Percentiles rank a stretch among this genome's conserved stretches.
Conservation (phyloP, 2,329 filamentous ascomycete genomes). For the Boeremia lycopersici region DNA sequence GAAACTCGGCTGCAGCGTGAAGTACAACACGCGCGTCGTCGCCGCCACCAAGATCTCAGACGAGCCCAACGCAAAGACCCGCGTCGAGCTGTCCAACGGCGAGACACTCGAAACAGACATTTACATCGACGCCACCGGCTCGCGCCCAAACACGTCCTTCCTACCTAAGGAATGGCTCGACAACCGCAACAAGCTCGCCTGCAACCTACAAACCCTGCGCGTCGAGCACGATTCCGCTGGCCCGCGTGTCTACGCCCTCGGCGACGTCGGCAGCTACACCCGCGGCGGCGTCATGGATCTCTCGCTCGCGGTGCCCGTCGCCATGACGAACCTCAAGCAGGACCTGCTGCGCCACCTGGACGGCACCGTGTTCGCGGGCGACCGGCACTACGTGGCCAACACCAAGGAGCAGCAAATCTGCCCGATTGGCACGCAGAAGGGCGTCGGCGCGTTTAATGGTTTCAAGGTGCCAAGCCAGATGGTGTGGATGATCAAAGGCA, state of each 20-base stretch:
- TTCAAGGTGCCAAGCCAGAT: conserved; percentile 48
- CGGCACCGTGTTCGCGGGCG: conserved; percentile 33
- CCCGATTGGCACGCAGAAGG: conserved; percentile 46
- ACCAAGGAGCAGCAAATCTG: conserved; percentile 43
- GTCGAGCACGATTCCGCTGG: conserved; percentile 52
- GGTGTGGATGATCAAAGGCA: conserved; percentile 53
- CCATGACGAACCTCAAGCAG: conserved; percentile 54
- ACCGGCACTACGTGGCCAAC: conserved; percentile 42
- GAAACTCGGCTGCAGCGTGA: conserved; percentile 54
- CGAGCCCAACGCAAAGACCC: conserved; percentile 50
- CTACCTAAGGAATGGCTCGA: conserved; percentile 58
- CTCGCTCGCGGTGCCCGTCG: conserved; percentile 49
- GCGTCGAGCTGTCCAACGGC: conserved; percentile 53
- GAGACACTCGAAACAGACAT: conserved; percentile 57
- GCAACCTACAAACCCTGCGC: conserved; percentile 56
- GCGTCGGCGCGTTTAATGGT: conserved; percentile 47
- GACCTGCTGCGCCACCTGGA: conserved; percentile 50
- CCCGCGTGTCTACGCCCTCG: conserved; percentile 55
- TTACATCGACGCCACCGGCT: conserved; percentile 61
- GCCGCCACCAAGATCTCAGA: conserved; percentile 32
- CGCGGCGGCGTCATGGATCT: conserved; percentile 54
- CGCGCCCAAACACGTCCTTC: conserved; percentile 59
- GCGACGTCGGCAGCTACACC: conserved; percentile 56
- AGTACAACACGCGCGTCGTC: conserved; percentile 48
- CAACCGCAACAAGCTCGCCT: conserved; percentile 55